Conservation (phyloP, 805 yeast genomes). For the Lachancea quebecensis region DNA sequence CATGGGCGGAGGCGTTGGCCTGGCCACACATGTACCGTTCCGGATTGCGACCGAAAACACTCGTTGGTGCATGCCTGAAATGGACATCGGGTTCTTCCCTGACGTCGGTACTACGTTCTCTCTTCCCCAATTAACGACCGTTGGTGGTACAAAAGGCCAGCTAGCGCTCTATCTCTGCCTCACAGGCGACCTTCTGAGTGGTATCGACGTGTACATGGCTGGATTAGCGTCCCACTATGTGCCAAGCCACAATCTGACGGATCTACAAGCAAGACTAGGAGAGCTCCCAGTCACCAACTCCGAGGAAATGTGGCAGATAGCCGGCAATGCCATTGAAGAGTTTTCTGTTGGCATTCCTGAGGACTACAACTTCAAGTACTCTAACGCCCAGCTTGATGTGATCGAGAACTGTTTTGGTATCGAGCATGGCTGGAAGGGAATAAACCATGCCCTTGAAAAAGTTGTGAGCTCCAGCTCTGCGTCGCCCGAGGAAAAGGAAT, state of each 20-base stretch:
- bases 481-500: slow-evolving; percentile 52
- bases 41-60: slow-evolving; percentile 90
- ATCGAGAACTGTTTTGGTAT: slow-evolving; percentile 65
- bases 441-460: slow-evolving; percentile 44
- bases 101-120: slow-evolving; percentile 94
- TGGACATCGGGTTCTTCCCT: slow-evolving; percentile 92
- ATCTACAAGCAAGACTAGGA: slow-evolving; percentile 58
- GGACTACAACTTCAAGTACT: slow-evolving; percentile 51
- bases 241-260: slow-evolving; percentile 54
- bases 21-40: slow-evolving; percentile 85
- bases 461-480: slow-evolving; percentile 44
- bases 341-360: slow-evolving; percentile 62
- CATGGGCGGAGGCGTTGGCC: slow-evolving; percentile 98
- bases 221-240: slow-evolving; percentile 92
- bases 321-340: slow-evolving; percentile 72
- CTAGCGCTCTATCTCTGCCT: slow-evolving; percentile 80
- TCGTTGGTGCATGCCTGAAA: slow-evolving; percentile 94
- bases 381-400: slow-evolving; percentile 48
- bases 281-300: slow-evolving; percentile 41
- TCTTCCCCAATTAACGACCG: slow-evolving; percentile 54
- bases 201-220: slow-evolving; percentile 71
- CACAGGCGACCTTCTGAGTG: slow-evolving; percentile 74
- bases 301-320: slow-evolving; percentile 35
- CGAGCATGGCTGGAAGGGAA: slow-evolving; percentile 39
- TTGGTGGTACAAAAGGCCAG: slow-evolving; percentile 50